These are phyloP conservation scores for Persicaria maculosa DNA, from an alignment of 148 eudicot genomes.

Conservation along the genomic window DNA sequence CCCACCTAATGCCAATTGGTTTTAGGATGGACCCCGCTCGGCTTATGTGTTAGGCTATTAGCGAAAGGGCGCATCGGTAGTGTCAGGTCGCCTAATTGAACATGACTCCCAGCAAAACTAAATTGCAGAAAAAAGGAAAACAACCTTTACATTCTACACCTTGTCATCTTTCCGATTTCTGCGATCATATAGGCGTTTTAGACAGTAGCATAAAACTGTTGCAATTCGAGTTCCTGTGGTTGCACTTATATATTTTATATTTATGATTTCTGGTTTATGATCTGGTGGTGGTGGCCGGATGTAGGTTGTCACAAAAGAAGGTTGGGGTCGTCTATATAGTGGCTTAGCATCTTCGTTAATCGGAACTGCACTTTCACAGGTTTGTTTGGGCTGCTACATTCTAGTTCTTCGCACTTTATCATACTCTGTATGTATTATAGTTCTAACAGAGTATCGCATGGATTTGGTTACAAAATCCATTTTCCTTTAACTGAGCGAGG, in stretches of 20 bases:
- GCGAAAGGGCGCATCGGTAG: no score
- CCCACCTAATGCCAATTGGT: no score
- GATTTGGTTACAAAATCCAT: background rate
- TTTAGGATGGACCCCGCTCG: no score
- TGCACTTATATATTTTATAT: background rate
- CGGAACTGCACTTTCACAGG: conserved; percentile 98
- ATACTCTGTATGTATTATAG: background rate
- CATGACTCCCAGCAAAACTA: no score
- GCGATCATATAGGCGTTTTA: background rate
- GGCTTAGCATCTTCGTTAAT: conserved; percentile 84
- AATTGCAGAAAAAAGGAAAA: no score
- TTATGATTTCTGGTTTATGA: background rate
- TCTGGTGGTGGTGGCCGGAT: conserved; percentile 6
- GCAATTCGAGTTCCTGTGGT: background rate
- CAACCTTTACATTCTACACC: no score
- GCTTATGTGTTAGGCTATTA: no score
- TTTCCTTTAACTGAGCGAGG: background rate
- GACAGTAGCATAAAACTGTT: background rate
- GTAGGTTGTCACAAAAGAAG: conserved; percentile 86
- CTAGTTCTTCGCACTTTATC: background rate
- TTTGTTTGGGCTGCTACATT: conserved; percentile 18
- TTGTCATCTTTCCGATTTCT: background rate
- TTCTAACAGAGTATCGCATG: background rate
- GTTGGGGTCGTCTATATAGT: conserved; percentile 81
- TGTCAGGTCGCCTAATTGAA: conserved; percentile 75